Percentiles rank a stretch among this genome's conserved stretches.
phyloP scores from a whole-genome alignment of 768 basidiomycete genomes.

The Suillus subaureus region DNA sequence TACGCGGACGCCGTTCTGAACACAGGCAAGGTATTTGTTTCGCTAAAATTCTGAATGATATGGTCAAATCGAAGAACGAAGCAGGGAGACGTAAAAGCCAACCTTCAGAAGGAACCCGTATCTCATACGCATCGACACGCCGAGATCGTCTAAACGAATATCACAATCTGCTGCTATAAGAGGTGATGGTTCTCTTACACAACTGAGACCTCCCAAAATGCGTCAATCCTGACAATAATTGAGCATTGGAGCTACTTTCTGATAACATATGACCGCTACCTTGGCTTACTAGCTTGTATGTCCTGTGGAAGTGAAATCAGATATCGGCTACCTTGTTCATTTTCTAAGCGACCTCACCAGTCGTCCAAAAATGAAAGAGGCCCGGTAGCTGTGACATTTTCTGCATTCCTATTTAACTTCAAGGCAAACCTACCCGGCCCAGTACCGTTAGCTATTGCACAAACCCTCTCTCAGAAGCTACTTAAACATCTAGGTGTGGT shows the following conservation, averaged over 20 bases:
- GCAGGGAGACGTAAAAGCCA: neutral
- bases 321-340: neutral
- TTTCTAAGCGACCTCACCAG: conserved; percentile 50
- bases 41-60: conserved; percentile 38
- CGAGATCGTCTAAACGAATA: conserved; percentile 36
- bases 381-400: conserved; percentile 59
- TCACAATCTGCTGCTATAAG: neutral
- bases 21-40: conserved; percentile 43
- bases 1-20: conserved; percentile 55
- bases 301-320: conserved; percentile 44
- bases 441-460: conserved; percentile 20
- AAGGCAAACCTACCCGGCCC: conserved; percentile 55
- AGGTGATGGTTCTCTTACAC: conserved; percentile 44
- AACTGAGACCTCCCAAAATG: conserved; percentile 84
- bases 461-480: conserved; percentile 19
- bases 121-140: conserved; percentile 44
- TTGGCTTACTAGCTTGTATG: conserved; percentile 84
- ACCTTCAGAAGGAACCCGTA: conserved; percentile 45
- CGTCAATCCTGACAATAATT: conserved; percentile 55
- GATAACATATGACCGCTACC: conserved; percentile 35
- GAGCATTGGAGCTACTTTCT: conserved; percentile 14
- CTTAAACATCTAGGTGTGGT: conserved; percentile 16
- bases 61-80: conserved; percentile 29
- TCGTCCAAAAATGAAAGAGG: conserved; percentile 72
- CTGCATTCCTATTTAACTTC: conserved; percentile 50